Evolutionary conservation across 331 rosid genomes (phyloP).

Genomic region (Telfairia occidentalis): DNA sequence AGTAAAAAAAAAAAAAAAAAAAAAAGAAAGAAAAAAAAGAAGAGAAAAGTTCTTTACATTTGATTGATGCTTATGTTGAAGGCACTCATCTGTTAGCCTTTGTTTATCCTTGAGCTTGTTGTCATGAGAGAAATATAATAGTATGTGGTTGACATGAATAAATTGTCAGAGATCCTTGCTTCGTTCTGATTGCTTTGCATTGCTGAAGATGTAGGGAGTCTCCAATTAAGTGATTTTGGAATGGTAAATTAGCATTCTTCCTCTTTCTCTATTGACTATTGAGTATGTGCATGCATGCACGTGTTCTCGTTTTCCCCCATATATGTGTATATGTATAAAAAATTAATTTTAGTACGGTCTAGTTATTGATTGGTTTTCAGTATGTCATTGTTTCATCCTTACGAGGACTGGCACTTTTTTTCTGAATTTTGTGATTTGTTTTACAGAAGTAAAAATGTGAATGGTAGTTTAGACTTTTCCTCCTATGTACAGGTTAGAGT

Average conservation of each 20-base stretch:
- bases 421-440: not conserved
- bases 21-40: not conserved
- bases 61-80: not conserved
- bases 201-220: not conserved
- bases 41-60: not conserved
- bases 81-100: not conserved
- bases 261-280: not conserved
- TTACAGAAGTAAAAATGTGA: not conserved
- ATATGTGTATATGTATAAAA: not conserved
- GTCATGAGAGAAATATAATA: not conserved
- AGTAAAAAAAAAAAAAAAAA: too few species aligned
- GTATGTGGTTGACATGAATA: not conserved
- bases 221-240: not conserved
- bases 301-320: not conserved
- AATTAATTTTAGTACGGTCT: not conserved
- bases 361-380: constrained; percentile 1
- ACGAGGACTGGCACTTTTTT: not conserved
- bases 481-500: constrained; percentile 75
- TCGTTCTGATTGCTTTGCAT: constrained; percentile 3
- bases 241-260: not conserved
- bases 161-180: not conserved
- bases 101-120: not conserved
- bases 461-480: not conserved
- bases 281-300: not conserved
- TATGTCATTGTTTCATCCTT: not conserved